A percentile compares a stretch with the other conserved stretches of the same genome.
Conservation (phyloP, 495 filamentous ascomycete genomes). For the Trichoderma reesei region DNA sequence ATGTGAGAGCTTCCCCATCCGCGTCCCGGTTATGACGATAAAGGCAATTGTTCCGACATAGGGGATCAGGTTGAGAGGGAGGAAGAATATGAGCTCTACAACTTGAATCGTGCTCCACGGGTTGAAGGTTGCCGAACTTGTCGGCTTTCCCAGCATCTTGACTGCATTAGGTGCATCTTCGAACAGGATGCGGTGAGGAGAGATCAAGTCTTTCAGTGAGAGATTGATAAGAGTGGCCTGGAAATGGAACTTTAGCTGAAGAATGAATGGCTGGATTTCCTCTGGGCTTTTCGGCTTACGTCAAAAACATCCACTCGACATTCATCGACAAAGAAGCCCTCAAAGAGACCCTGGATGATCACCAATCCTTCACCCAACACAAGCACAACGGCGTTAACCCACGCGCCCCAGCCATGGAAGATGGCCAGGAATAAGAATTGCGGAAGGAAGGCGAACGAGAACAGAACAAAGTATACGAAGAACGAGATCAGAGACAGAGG, state of each 20-base stretch:
- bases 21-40: conserved; percentile 54
- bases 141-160: conserved; percentile 65
- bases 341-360: conserved; percentile 66
- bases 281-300: conserved; percentile 36
- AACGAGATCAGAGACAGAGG: conserved; percentile 65
- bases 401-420: conserved; percentile 68
- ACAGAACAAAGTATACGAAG: conserved; percentile 63
- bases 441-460: conserved; percentile 79
- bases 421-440: conserved; percentile 72
- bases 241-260: conserved; percentile 13
- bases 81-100: conserved; percentile 61
- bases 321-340: conserved; percentile 73
- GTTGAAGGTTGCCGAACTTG: conserved; percentile 54
- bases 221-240: conserved; percentile 42
- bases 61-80: conserved; percentile 86
- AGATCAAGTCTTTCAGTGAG: conserved; percentile 47
- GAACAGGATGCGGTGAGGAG: conserved; percentile 61
- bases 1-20: conserved; percentile 50
- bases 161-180: conserved; percentile 48
- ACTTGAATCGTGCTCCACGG: conserved; percentile 69
- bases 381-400: conserved; percentile 64
- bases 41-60: conserved; percentile 74
- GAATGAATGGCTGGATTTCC: neutral
- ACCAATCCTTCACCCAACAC: conserved; percentile 75
- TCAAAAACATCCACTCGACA: conserved; percentile 89